Base-by-base conservation (phyloP, 1,284 basidiomycete genomes). In the Veloboletus limbatus region DNA sequence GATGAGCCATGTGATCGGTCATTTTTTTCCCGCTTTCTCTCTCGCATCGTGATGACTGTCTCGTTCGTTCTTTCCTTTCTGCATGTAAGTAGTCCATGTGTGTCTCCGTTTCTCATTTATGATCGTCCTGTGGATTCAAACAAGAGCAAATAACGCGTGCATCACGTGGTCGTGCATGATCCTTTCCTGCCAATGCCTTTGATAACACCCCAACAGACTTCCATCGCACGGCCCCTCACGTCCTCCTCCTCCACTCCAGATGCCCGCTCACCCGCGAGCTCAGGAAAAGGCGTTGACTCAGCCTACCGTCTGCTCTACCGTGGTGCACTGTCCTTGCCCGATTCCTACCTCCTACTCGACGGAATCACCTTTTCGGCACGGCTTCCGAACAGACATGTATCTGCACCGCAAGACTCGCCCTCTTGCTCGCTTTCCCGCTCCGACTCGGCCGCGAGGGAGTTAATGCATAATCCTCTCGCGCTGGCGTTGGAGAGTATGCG, bases 401-500 rank as follows among this genome's bases (percentile, higher is more conserved):
- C 48, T 4, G 14, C 71, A 18, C 68, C 69, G 14, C 59, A 75
- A 14, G 72, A 76, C 46, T 70, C 72, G 3, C 71, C 71, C 1
- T 61, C 59, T 4, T 43, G 42, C 10, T 36, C 48, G 22, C 47
- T 39, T 22, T 18, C 47, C 18, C 45, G 41, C 16, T 65, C 61
- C 13, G 58, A 51, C 67, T 65, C 18, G 55, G 67, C 14, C 48
- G 58, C 31, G 49, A 66, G 47, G 26, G 65, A 65, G 16, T 67
- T 89, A 7, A 71, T 90, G 20, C 69, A 82, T 43, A 86, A 85
- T 48, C 81, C 82, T 0, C 69, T 89, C 9, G 82, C 86, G 1
- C 64, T 90, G 21, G 82, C 85, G 0, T 59, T 89, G 43, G 87
- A 90, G 66, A 87, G 79, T 63, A 86, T 90, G 85, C 82, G 85